A percentile compares a stretch with the other conserved stretches of the same genome.
Conservation (phyloP, 164 flowering plant species). For the Vitis rotundifolia region DNA sequence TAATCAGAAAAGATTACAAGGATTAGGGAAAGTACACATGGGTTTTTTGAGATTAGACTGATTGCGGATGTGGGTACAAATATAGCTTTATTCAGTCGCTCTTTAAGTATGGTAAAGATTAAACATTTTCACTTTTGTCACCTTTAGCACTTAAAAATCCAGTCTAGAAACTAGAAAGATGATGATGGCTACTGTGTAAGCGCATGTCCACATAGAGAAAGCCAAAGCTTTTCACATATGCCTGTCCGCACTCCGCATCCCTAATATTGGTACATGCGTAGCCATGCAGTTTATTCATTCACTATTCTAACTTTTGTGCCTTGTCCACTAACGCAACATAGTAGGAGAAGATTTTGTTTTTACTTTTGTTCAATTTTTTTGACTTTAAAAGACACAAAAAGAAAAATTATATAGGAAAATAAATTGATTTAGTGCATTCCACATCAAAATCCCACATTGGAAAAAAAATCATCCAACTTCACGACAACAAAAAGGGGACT, state of each 20-base stretch:
- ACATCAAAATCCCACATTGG: slow-evolving; percentile 16
- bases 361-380: background rate
- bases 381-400: background rate
- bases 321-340: no score
- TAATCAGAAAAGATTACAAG: background rate
- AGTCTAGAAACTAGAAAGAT: background rate
- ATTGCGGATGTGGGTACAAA: background rate
- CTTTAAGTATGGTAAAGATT: background rate
- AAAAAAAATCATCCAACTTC: background rate
- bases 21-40: background rate
- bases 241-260: no score
- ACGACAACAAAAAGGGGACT: no score
- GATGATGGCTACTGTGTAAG: no score
- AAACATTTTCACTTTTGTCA: background rate
- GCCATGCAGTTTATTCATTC: no score
- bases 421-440: slow-evolving; percentile 13
- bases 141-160: background rate
- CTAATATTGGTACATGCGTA: no score
- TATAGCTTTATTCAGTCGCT: background rate
- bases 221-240: no score
- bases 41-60: background rate
- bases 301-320: no score
- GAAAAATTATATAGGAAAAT: background rate
- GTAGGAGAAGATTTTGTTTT: background rate
- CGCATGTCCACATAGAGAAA: no score